Conservation (phyloP, 768 basidiomycete genomes). For the Xerocomellus amylosporus region DNA sequence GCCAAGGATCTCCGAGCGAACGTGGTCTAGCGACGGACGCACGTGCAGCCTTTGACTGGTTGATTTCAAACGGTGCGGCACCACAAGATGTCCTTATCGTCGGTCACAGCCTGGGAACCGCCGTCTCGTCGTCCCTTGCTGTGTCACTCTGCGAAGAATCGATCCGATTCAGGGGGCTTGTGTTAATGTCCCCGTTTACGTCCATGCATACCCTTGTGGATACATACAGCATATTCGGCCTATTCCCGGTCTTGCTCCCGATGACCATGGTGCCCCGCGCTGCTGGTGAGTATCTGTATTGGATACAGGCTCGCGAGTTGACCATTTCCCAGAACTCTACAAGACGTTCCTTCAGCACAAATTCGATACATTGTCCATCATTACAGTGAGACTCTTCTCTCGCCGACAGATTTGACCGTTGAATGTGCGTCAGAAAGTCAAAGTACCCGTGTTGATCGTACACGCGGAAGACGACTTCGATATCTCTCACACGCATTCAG, state of each 20-base stretch:
- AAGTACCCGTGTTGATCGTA: conserved; percentile 64
- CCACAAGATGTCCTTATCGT: conserved; percentile 65
- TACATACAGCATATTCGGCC: conserved; percentile 62
- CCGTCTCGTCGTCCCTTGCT: conserved; percentile 55
- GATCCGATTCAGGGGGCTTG: conserved; percentile 44
- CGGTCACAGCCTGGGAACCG: conserved; percentile 90
- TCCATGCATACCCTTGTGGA: conserved; percentile 59
- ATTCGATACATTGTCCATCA: conserved; percentile 61
- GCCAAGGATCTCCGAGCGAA: conserved; percentile 74
- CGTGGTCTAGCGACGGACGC: conserved; percentile 71
- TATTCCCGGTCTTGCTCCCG: conserved; percentile 71
- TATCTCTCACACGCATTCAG: conserved; percentile 69
- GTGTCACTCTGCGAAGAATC: conserved; percentile 47
- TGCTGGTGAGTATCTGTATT: conserved; percentile 48
- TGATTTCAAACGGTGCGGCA: conserved; percentile 54
- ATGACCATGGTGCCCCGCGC: conserved; percentile 60
- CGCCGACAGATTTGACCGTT: background rate
- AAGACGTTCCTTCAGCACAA: conserved; percentile 51
- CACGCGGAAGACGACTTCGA: conserved; percentile 76
- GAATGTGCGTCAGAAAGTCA: conserved; percentile 49
- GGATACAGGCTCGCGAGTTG: background rate
- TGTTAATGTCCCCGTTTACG: conserved; percentile 57
- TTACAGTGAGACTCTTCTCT: conserved; percentile 45
- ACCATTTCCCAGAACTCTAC: conserved; percentile 44
- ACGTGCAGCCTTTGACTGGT: conserved; percentile 77